Conservation (phyloP, 2,329 filamentous ascomycete species). For the Lomentospora prolificans region DNA sequence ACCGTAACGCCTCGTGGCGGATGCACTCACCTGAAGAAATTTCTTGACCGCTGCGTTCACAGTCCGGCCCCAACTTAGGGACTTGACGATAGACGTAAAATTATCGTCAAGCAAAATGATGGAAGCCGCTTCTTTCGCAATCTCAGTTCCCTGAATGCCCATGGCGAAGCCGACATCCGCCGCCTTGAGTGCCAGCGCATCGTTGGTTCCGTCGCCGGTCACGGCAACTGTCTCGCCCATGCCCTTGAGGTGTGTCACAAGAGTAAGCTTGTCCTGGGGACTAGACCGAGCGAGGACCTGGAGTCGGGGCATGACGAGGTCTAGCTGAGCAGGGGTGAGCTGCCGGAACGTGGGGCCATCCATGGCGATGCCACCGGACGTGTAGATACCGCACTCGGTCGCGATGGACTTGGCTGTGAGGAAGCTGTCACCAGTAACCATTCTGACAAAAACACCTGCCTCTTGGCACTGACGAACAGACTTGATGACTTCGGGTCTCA, state of each 20-base stretch:
- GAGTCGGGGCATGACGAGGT: slow-evolving; percentile 48
- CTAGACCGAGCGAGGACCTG: slow-evolving; percentile 61
- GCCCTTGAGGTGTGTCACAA: slow-evolving; percentile 54
- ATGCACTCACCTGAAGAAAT: slow-evolving; percentile 41
- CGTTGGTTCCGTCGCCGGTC: slow-evolving; percentile 58
- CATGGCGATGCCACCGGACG: slow-evolving; percentile 49
- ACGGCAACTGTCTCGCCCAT: slow-evolving; percentile 58
- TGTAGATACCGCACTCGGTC: slow-evolving; percentile 46
- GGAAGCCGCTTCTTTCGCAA: slow-evolving; percentile 51
- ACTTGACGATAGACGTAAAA: slow-evolving; percentile 53
- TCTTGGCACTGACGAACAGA: slow-evolving; percentile 53
- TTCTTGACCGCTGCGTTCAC: slow-evolving; percentile 56
- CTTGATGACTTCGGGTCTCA: slow-evolving; percentile 50
- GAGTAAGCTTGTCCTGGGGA: slow-evolving; percentile 57
- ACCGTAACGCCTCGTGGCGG: too few species aligned
- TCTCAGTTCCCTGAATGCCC: slow-evolving; percentile 57
- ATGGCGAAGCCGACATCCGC: slow-evolving; percentile 60
- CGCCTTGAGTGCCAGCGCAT: slow-evolving; percentile 54
- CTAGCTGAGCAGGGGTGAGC: slow-evolving; percentile 36
- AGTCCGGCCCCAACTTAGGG: slow-evolving; percentile 51
- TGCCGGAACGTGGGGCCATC: slow-evolving; percentile 44
- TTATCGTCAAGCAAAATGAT: slow-evolving; percentile 56
- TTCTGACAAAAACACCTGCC: slow-evolving; percentile 57
- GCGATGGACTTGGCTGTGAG: slow-evolving; percentile 35
- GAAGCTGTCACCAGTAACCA: slow-evolving; percentile 44